These are phyloP conservation scores for Tagetes erecta DNA, from an alignment of 129 eudicot species.

Conservation along the genomic window DNA sequence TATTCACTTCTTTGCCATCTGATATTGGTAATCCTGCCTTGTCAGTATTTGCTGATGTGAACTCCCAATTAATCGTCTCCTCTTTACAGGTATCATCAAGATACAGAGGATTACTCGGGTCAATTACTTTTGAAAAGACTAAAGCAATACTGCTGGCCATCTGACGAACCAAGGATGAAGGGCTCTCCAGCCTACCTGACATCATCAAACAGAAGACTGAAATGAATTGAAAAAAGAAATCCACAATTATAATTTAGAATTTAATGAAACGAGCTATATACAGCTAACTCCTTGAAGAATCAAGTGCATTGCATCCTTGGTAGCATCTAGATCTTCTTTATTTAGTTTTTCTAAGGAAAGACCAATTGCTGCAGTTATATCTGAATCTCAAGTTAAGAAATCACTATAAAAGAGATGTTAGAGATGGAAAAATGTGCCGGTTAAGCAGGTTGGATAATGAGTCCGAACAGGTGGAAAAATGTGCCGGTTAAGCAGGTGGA, in stretches of 20 bases:
- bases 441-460: background rate
- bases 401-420: conserved; percentile 18
- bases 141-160: conserved; percentile 87
- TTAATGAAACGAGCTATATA: conserved; percentile 36
- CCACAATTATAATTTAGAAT: background rate
- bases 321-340: conserved; percentile 78
- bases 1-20: conserved; percentile 27
- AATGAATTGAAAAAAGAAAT: conserved; percentile 17
- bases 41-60: conserved; percentile 51
- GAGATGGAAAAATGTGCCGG: background rate
- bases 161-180: conserved; percentile 66
- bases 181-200: conserved; percentile 90
- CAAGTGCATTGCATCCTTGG: conserved; percentile 74
- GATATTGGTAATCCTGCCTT: conserved; percentile 29
- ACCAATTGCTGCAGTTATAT: conserved; percentile 91
- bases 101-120: conserved; percentile 90
- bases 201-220: conserved; percentile 26
- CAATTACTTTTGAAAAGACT: conserved; percentile 78
- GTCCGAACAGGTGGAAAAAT: background rate
- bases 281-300: conserved; percentile 96
- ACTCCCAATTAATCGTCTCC: conserved; percentile 83
- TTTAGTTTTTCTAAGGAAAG: conserved; percentile 82
- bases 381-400: conserved; percentile 58
- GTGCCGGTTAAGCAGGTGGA: background rate
- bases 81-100: conserved; percentile 78